These are phyloP conservation scores for Lactarius hengduanensis DNA, from an alignment of 768 basidiomycete species.

Conservation along the genomic window DNA sequence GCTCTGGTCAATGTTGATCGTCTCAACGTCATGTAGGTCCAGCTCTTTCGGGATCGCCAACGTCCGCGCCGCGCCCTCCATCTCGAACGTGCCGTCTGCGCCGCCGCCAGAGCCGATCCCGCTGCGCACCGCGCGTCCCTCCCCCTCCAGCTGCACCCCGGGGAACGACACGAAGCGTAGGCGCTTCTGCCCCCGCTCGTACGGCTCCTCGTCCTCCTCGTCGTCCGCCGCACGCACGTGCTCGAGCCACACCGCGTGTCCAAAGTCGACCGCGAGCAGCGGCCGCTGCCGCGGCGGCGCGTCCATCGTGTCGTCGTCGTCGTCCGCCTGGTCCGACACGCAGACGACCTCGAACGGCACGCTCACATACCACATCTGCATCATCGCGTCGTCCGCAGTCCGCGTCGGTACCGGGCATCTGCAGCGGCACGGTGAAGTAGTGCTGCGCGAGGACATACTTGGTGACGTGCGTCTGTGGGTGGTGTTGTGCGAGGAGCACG, in stretches of 20 bases:
- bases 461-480: constrained; percentile 56
- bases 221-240: constrained; percentile 41
- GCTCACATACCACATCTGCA: constrained; percentile 69
- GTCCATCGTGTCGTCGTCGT: constrained; percentile 43
- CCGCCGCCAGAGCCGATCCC: constrained; percentile 9
- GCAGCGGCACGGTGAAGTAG: constrained; percentile 69
- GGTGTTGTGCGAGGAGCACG: constrained; percentile 61
- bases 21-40: constrained; percentile 64
- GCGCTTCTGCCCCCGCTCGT: constrained; percentile 44
- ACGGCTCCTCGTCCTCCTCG: constrained; percentile 33
- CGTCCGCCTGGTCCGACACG: constrained; percentile 47
- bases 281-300: constrained; percentile 50
- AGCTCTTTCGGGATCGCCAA: constrained; percentile 63
- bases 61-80: constrained; percentile 49
- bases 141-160: constrained; percentile 42
- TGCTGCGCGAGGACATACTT: constrained; percentile 70
- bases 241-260: constrained; percentile 84
- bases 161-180: constrained; percentile 74
- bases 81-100: constrained; percentile 40
- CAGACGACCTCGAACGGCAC: constrained; percentile 72
- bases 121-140: constrained; percentile 29
- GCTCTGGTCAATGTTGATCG: constrained; percentile 75
- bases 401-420: not conserved
- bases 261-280: constrained; percentile 82
- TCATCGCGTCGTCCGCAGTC: constrained; percentile 52